Evolutionary conservation across 371 early-diverging fungal genomes (phyloP), one percentile per base, ranked within the genome.

Genomic region (Nematocida sp.): DNA sequence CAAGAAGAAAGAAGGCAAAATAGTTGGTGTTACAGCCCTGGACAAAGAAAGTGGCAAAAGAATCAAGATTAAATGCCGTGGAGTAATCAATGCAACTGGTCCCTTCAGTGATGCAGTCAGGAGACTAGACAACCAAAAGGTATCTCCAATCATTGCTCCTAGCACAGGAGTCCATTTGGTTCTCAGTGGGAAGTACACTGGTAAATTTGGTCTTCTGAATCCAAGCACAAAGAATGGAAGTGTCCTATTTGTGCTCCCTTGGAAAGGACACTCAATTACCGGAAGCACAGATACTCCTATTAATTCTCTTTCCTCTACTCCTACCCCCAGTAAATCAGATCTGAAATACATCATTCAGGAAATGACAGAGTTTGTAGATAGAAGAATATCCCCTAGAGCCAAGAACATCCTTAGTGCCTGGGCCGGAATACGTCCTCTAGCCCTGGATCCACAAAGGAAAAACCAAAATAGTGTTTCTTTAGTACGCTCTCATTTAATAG

Each of bases 171-270:
- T 91, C 32, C 99, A 98, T 78, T 88, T 96, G 74, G 90, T 94
- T 61, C 85, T 96, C 41, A 93, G 93, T 62, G 88, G 88, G 81
- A 90, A 92, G 85, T 96, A 89, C 78, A 94, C 96, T 37, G 86
- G 88, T 53, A 87, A 90, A 81, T 92, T 95, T 92, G 99, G 99
- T 46, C 83, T 98, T 65, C 79, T 98, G 52, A 94, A 96, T 83
- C 94, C 95, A 13, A 86, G 87, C n/a, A 96, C 97, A 2, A 88
- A 87, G 67, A 96, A 96, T 85, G 93, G 94, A 17, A 89, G 97
- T 79, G 94, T 98, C 35, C 89, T 96, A 62, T 98, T 95, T 87
- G 91, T 98, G 81, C 80, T 98, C 75, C 97, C 97, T 5, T 98
- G 96, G 95, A 89, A 93, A 81, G 93, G 92, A 35, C 89, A 89